Evolutionary conservation across 768 basidiomycete genomes (phyloP), one percentile per base, ranked within the genome.

Genomic region (Mycena pura): DNA sequence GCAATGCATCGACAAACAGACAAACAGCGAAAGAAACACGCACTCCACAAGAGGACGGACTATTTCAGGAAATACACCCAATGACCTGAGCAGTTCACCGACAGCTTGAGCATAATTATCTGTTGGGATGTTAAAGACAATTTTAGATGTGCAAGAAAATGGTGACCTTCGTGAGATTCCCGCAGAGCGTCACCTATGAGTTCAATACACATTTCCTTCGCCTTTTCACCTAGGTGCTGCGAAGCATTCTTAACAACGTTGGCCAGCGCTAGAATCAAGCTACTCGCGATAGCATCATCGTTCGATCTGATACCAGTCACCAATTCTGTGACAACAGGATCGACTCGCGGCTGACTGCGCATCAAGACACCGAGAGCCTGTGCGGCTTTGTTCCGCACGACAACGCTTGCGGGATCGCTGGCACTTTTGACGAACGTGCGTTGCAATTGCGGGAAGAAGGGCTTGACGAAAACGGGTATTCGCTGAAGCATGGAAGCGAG

Each of bases 371-470:
- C 96, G 1, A 99, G 82, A 11, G 93, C 96, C 38, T 89, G 83
- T 0, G 89, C 94, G 0, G 95, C 95, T 52, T 87, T 87, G 60
- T 81, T 88, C 50, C 96, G 87, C 24, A 99, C 93, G 15, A 86
- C 85, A 1, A 84, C 77, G 63, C 92, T 93, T 2, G 89, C 82
- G 8, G 89, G 74, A 72, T 99, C 96, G 57, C 90, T 86, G 3
- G 91, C 84, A 41, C 94, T 92, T 78, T 99, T 99, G 72, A 97
- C 91, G 69, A 99, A 98, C 0, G 95, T 98, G 31, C 96, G 86
- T 69, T 98, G 96, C 31, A 99, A 77, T 69, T 99, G 97, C 2
- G 96, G 97, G 84, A 98, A 98, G 88, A 99, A 99, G 3, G 96
- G 96, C 73, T 92, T 93, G 67, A 99, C 94, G 66, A 96, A 92